Base-by-base conservation (phyloP, 2,329 filamentous ascomycete species). In the Penicillium janthinellum region DNA sequence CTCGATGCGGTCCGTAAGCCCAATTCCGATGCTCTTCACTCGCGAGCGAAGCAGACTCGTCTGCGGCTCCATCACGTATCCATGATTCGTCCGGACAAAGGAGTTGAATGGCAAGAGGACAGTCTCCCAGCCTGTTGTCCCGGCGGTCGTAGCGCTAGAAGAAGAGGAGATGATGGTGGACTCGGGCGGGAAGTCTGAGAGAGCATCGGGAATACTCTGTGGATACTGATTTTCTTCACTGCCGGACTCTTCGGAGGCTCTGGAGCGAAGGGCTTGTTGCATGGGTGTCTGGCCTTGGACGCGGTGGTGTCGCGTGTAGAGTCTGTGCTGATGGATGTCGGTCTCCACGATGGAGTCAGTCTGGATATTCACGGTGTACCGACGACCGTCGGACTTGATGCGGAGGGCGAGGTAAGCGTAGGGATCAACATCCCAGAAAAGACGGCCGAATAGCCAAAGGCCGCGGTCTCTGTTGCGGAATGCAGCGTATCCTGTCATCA, bases 311-410 rank as follows among this genome's bases (percentile, higher is more conserved):
- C 73, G 74, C 15, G 79, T 81, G 66, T 81, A 96, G 4, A 99
- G 78, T 52, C 95, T 84, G 76, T 99, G 95, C 75, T 99, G 95
- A 76, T 98, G 95, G 64, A 99, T 83, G 75, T 99, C 95, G n/a
- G 92, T 94, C 11, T 92, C 90, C 50, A 96, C 91, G 57, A 99
- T 88, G 1, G 90, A 91, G 73, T 99, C 94, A 3, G 93, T 96
- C 80, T 98, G 95, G 15, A 99, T 81, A 76, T 99, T 99, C 70
- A 99, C 87, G 59, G 96, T 91, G 80, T 98, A 99, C 70, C 91
- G 90, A 60, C 95, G 84, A 15, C 92, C 93, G 73, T 98, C 95
- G 3, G 91, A 94, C 75, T 92, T 95, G 68, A 99, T 84, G 14
- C 93, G 89, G 71, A 99, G 78, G 0, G 92, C 94, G 10, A 99